These are phyloP conservation scores for Blastocystis hominis DNA, from an alignment of 352 stramenopile species.

Conservation along the genomic window DNA sequence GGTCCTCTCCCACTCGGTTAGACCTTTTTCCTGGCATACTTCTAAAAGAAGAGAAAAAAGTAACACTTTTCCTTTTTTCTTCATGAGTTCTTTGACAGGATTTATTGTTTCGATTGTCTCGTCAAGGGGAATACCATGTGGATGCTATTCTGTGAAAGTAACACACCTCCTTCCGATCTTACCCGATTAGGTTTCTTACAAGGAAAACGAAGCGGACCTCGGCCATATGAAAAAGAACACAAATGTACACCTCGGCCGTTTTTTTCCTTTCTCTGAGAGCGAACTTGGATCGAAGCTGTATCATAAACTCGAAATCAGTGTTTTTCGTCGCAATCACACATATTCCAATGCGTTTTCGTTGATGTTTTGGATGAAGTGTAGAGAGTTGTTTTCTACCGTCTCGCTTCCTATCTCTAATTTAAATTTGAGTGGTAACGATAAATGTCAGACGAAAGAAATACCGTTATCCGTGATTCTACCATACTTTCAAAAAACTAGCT, in stretches of 20 bases:
- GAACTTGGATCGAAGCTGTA: not conserved
- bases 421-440: not conserved
- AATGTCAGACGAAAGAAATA: not conserved
- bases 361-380: not conserved
- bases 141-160: not conserved
- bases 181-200: not conserved
- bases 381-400: not conserved
- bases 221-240: slow-evolving; percentile 29
- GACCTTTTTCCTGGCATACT: not conserved
- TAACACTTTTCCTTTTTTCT: not conserved
- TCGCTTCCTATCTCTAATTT: not conserved
- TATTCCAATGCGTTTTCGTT: not conserved
- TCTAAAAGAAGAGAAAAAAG: not conserved
- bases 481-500: not conserved
- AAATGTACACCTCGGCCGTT: not conserved
- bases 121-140: not conserved
- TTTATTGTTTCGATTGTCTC: not conserved
- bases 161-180: not conserved
- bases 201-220: not conserved
- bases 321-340: not conserved
- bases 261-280: not conserved
- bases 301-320: not conserved
- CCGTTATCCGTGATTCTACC: not conserved
- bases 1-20: not conserved
- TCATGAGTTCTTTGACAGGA: not conserved